Base-by-base conservation (phyloP, 176 grass and related monocot species). In the Oryza coarctata region DNA sequence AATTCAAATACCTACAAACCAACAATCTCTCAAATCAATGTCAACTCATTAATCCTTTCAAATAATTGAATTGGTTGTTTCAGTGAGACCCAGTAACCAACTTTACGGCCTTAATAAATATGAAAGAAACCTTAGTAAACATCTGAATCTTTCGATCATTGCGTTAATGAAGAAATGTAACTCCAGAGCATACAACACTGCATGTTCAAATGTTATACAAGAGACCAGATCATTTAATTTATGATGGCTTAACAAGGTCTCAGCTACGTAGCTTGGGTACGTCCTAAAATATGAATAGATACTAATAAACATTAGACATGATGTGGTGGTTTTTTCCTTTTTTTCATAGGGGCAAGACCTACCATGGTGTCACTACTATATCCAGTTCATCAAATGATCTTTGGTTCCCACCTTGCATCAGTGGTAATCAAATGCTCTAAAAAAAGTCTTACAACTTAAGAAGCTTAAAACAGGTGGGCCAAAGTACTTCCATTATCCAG, bases 41-140 rank as follows among this genome's bases (percentile, higher is more conserved):
- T 82, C 79, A 98, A 65, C 84, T 98, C 90, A 74, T 98, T 98
- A 60, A 64, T 32, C 79, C 95, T 92, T 79, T 71, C 60, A 93
- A 84, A 84, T 52, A 98, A 73, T 79, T 89, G 73, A 86, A 98
- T 23, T 1, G 73, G 60, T 75, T 94, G 92, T 64, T 91, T 75
- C 70, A 98, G 67, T 11, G 84, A 86, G 35, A 94, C 90, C 95
- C 95, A 98, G 14, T 98, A 71, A 79, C 95, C 95, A 90, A 94
- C 88, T 72, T 93, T 66, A 86, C 92, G 94, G 40, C 90, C 92
- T 98, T 88, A 83, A 89, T 43, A 85, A n/a, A n/a, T n/a, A 76
- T 65, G 33, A 55, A 85, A 81, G 25, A 65, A 44, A 57, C 38
- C 72, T 75, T 49, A 76, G n/a, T 70, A 33, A 81, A 70, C n/a